A percentile compares a stretch with the other conserved stretches of the same genome.
These are phyloP conservation scores for Cryoendolithus antarcticus DNA, from an alignment of 2,329 filamentous ascomycete species.

Conservation along the genomic window DNA sequence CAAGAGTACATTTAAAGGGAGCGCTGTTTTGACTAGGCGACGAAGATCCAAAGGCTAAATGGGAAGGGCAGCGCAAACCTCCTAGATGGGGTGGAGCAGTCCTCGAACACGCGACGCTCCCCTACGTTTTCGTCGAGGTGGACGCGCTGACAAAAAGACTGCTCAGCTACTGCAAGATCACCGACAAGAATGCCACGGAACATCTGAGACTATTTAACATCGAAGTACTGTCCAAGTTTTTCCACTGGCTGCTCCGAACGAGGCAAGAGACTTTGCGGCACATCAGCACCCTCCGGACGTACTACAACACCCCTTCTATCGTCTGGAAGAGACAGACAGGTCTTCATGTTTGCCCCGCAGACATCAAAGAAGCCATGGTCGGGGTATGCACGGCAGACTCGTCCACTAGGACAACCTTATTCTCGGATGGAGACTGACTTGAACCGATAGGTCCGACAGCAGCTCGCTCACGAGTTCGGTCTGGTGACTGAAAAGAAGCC, in stretches of 20 bases:
- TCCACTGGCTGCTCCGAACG: constrained; percentile 2
- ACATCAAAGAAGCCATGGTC: constrained; percentile 1
- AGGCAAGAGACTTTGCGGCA: background rate
- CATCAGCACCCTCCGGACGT: constrained; percentile 2
- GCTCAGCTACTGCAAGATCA: background rate
- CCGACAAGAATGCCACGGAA: background rate
- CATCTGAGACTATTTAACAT: background rate
- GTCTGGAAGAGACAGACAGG: constrained; percentile 2
- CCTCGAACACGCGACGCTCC: too few relatives aligned
- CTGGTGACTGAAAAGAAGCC: constrained; percentile 9
- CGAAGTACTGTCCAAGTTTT: background rate
- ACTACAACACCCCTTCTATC: constrained; percentile 2
- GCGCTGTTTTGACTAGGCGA: too few relatives aligned
- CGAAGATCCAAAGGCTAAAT: too few relatives aligned
- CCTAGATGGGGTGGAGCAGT: too few relatives aligned
- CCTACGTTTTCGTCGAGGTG: too few relatives aligned
- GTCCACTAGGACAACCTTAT: background rate
- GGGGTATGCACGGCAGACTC: background rate
- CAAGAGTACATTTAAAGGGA: too few relatives aligned
- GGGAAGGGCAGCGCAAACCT: too few relatives aligned
- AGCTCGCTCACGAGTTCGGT: constrained; percentile 7
- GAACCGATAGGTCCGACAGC: constrained; percentile 4
- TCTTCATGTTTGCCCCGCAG: background rate
- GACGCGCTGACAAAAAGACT: too few relatives aligned
- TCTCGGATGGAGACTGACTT: background rate